Percentiles rank a stretch among this genome's conserved stretches.
Conservation (phyloP, 345 rosid species). For the Aegle marmelos region DNA sequence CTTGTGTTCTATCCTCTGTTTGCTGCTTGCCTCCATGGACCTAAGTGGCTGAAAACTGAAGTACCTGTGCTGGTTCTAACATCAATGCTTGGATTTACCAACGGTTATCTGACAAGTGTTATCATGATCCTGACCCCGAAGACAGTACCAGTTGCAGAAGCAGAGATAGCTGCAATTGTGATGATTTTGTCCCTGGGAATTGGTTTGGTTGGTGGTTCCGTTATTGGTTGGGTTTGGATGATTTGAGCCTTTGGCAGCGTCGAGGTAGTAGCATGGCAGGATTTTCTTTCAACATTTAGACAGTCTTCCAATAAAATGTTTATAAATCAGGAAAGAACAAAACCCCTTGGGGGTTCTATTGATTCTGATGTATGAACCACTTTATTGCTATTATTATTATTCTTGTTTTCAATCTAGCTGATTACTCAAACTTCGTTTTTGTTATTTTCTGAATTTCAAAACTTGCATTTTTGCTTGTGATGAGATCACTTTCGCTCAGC, state of each 20-base stretch:
- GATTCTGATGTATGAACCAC: background rate
- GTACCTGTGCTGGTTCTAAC: conserved; percentile 59
- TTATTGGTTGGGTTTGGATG: conserved; percentile 88
- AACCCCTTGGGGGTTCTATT: background rate
- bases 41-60: conserved; percentile 76
- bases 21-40: conserved; percentile 73
- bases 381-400: background rate
- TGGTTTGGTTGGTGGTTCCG: conserved; percentile 74
- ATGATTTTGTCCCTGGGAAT: conserved; percentile 72
- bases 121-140: conserved; percentile 83
- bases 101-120: conserved; percentile 85
- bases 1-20: conserved; percentile 74
- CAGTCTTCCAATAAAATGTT: background rate
- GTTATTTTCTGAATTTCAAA: background rate
- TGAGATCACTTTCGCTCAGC: background rate
- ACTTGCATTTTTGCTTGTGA: background rate
- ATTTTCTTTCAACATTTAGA: background rate
- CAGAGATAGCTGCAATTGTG: conserved; percentile 75
- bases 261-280: background rate
- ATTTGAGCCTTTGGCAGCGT: conserved; percentile 24
- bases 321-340: background rate
- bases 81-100: conserved; percentile 69
- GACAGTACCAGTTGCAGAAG: conserved; percentile 60
- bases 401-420: background rate
- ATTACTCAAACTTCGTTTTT: background rate